Base-by-base conservation (phyloP, 495 filamentous ascomycete species). In the Lasiosphaeris hirsuta region DNA sequence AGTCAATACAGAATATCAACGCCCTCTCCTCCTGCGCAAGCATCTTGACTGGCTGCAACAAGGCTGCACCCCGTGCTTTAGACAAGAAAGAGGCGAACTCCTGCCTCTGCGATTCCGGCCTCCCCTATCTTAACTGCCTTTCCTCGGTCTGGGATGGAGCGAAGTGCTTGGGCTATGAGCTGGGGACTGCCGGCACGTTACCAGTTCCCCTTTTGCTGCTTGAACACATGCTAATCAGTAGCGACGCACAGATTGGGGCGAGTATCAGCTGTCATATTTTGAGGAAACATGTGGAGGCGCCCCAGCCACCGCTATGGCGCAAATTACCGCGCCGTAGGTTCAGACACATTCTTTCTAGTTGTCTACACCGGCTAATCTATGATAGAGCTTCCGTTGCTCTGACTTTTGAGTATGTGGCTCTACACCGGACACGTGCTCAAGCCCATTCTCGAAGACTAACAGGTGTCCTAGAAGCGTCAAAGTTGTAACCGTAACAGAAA, bases 21-120 rank as follows among this genome's bases (percentile, higher is more conserved):
- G 49, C 23, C 23, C 36, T 19, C 10, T 13, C 42, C 14, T 14
- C 44, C 10, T 64, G 59, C 38, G 19, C 42, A 0, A 60, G 34
- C 53, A 53, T 62, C 52, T 11, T 67, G 11, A 58, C n/a, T 35
- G 14, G 37, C 36, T 64, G 64, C 58, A 53, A 51, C 19, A 36
- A 14, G 11, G 51, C 23, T 43, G 23, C 51, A 9, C 18, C 30
- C 30, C 14, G 30, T 11, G 45, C 33, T 11, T 49, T 46, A 50
- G 15, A 55, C 45, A 40, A 54, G 23, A 33, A 33, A 15, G 36
- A 38, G 9, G 37, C 15, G 36, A 51, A 39, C 1, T 45, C 54
- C 6, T 69, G 63, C 18, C 51, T 52, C 46, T 69, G 66, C 56
- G 51, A 17, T 18, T 58, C 59, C 44, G 63, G 63, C 40, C 51